phyloP scores from a whole-genome alignment of 176 grass and related monocot genomes.

The Hordeum marinum region DNA sequence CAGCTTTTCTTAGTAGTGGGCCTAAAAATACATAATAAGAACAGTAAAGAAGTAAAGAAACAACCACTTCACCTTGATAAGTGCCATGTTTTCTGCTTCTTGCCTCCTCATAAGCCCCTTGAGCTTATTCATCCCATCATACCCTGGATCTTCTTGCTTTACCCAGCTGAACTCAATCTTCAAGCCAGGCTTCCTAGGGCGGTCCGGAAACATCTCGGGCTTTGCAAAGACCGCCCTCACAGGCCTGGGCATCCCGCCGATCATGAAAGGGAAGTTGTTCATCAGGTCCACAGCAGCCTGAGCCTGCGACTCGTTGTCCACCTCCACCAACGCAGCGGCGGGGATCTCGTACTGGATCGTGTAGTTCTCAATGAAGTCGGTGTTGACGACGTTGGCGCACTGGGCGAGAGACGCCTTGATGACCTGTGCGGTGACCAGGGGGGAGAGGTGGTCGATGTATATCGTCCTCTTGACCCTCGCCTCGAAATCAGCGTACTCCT shows the following conservation, averaged over 20 bases:
- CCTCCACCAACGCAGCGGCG: conserved; percentile 35
- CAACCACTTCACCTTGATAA: conserved; percentile 45
- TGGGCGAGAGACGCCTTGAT: conserved; percentile 58
- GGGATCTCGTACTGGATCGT: conserved; percentile 55
- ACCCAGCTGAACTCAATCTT: conserved; percentile 41
- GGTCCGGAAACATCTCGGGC: conserved; percentile 43
- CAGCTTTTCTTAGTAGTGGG: background rate
- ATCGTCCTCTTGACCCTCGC: conserved; percentile 48
- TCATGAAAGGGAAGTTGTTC: conserved; percentile 58
- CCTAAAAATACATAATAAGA: background rate
- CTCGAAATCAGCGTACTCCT: conserved; percentile 49
- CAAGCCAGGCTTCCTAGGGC: conserved; percentile 41
- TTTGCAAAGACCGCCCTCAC: conserved; percentile 37
- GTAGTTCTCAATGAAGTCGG: conserved; percentile 62
- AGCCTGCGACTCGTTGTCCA: conserved; percentile 33
- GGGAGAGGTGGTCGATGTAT: conserved; percentile 56
- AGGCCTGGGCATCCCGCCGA: conserved; percentile 57
- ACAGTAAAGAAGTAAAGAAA: conserved; percentile 17
- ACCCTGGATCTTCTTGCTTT: conserved; percentile 27
- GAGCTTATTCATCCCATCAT: conserved; percentile 29
- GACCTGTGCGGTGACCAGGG: conserved; percentile 33
- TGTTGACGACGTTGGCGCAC: conserved; percentile 39
- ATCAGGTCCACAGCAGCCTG: conserved; percentile 38
- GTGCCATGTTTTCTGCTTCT: conserved; percentile 43
- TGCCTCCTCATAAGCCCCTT: conserved; percentile 42